Percentiles rank a stretch among this genome's conserved stretches.
Evolutionary conservation across 179 eudicot species (phyloP).

Genomic region (Beta lomatogona): DNA sequence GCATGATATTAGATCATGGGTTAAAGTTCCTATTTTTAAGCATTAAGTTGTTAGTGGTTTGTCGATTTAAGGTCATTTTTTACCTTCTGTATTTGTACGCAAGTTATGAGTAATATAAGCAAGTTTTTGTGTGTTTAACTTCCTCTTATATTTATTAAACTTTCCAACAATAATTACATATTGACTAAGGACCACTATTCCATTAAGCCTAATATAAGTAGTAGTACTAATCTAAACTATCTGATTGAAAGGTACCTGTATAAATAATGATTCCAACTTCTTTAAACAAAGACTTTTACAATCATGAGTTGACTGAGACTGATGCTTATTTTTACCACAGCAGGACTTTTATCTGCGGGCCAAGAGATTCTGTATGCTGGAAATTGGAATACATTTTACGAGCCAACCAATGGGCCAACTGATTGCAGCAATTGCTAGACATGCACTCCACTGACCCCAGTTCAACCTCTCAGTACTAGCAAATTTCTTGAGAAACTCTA

Average conservation of each 20-base stretch:
- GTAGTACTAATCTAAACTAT: neutral
- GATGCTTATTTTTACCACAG: neutral
- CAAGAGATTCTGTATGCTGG: neutral
- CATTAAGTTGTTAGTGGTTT: no score
- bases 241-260: neutral
- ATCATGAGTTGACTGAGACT: neutral
- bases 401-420: conserved; percentile 56
- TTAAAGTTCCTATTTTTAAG: no score
- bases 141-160: no score
- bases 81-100: no score
- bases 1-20: no score
- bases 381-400: conserved; percentile 42
- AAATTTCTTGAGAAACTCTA: conserved; percentile 47
- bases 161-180: no score
- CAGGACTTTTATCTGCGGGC: conserved; percentile 10
- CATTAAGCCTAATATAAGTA: no score
- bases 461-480: conserved; percentile 52
- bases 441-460: conserved; percentile 47
- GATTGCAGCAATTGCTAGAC: conserved; percentile 42
- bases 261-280: no score
- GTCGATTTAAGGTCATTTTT: no score
- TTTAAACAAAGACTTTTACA: no score
- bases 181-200: neutral
- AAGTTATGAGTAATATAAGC: no score
- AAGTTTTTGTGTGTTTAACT: no score